Evolutionary conservation across 1,284 basidiomycete genomes (phyloP).

Genomic region (Marasmius sp.): DNA sequence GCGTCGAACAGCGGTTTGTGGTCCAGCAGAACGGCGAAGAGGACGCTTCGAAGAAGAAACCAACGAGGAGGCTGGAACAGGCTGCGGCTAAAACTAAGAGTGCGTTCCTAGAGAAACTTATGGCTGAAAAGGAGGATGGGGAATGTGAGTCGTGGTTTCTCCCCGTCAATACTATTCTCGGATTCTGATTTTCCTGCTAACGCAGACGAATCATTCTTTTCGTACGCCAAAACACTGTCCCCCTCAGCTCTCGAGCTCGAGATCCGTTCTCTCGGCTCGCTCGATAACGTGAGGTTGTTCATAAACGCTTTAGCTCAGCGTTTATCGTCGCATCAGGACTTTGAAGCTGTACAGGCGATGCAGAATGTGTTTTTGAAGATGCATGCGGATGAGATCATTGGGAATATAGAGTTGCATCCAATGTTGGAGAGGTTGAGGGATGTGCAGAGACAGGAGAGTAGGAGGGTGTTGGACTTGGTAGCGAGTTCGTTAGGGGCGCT

Average conservation of each 20-base stretch:
- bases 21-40: conserved; percentile 43
- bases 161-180: not conserved
- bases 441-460: conserved; percentile 73
- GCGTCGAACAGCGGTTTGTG: conserved; percentile 80
- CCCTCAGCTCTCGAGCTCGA: conserved; percentile 92
- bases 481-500: conserved; percentile 71
- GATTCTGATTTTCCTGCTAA: not conserved
- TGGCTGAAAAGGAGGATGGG: conserved; percentile 53
- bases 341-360: conserved; percentile 93
- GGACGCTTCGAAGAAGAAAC: conserved; percentile 46
- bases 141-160: conserved; percentile 58
- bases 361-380: conserved; percentile 82
- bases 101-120: conserved; percentile 70
- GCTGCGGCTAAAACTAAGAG: conserved; percentile 62
- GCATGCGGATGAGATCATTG: conserved; percentile 82
- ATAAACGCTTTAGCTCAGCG: conserved; percentile 74
- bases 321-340: conserved; percentile 81
- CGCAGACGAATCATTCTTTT: conserved; percentile 82
- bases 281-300: conserved; percentile 70
- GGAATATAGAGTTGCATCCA: conserved; percentile 60
- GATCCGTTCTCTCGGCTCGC: conserved; percentile 75
- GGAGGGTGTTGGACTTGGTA: conserved; percentile 69
- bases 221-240: conserved; percentile 83
- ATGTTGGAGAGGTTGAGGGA: conserved; percentile 58
- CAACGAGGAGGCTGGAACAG: conserved; percentile 49